Evolutionary conservation across 2,329 filamentous ascomycete genomes (phyloP).

Genomic region (Dendrostoma leiphaemia): DNA sequence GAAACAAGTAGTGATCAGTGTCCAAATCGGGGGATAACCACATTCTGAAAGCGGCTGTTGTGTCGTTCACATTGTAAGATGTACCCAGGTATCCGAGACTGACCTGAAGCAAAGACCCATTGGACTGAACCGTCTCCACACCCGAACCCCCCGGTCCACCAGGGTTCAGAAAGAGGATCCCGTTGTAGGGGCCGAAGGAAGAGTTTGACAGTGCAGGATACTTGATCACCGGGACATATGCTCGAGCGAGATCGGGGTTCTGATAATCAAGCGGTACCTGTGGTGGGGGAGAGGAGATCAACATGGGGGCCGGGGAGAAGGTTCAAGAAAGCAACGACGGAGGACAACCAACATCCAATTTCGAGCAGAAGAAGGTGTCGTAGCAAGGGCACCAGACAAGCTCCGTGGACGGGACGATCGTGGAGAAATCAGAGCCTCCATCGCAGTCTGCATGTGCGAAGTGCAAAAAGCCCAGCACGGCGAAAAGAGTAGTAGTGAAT

Average conservation of each 20-base stretch:
- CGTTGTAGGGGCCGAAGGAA: constrained; percentile 13
- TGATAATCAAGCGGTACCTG: constrained; percentile 20
- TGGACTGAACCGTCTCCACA: not conserved
- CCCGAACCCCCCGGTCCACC: constrained; percentile 1
- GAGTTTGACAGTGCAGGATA: constrained; percentile 11
- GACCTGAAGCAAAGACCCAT: not conserved
- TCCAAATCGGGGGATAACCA: too few species aligned
- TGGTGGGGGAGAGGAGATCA: not conserved
- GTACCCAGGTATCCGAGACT: too few species aligned
- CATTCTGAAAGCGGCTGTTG: too few species aligned
- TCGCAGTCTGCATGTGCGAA: not conserved
- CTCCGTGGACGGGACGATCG: constrained; percentile 12
- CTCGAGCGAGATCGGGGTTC: constrained; percentile 11
- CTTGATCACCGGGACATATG: constrained; percentile 17
- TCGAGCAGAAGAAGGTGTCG: constrained; percentile 23
- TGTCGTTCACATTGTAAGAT: too few species aligned
- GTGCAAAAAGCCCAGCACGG: not conserved
- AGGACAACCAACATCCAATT: constrained; percentile 19
- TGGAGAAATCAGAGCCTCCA: not conserved
- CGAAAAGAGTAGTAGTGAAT: too few species aligned
- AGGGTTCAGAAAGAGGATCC: constrained; percentile 1
- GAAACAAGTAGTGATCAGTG: too few species aligned
- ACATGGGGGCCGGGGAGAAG: not conserved
- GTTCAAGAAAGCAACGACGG: too few species aligned
- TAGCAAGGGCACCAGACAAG: constrained; percentile 25